These are phyloP conservation scores for Coffea eugenioides DNA, from an alignment of 257 asterid species.

Conservation along the genomic window DNA sequence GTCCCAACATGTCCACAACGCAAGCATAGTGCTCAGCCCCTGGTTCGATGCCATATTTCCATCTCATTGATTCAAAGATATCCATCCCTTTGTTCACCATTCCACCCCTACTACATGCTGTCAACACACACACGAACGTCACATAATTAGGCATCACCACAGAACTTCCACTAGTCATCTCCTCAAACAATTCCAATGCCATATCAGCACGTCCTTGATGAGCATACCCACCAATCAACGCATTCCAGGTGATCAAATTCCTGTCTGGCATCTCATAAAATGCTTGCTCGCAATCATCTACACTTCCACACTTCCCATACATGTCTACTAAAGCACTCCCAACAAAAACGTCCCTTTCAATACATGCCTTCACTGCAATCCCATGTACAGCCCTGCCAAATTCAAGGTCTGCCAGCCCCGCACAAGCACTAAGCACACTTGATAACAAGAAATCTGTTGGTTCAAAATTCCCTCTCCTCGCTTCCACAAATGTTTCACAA, in stretches of 20 bases:
- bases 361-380: slow-evolving; percentile 69
- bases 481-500: slow-evolving; percentile 43
- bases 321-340: slow-evolving; percentile 90
- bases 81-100: slow-evolving; percentile 61
- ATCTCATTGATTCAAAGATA: slow-evolving; percentile 61
- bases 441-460: slow-evolving; percentile 74
- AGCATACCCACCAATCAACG: slow-evolving; percentile 81
- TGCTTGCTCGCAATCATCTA: slow-evolving; percentile 59
- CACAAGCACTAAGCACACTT: slow-evolving; percentile 83
- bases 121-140: slow-evolving; percentile 67
- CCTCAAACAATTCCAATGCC: slow-evolving; percentile 55
- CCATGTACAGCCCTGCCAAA: slow-evolving; percentile 70
- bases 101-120: slow-evolving; percentile 95
- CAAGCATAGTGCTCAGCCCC: slow-evolving; percentile 89
- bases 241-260: slow-evolving; percentile 77
- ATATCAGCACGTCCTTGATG: slow-evolving; percentile 73
- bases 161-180: slow-evolving; percentile 38
- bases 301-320: slow-evolving; percentile 89
- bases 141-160: slow-evolving; percentile 60
- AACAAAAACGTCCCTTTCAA: slow-evolving; percentile 59
- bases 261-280: slow-evolving; percentile 51
- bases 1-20: slow-evolving; percentile 84
- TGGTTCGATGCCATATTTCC: slow-evolving; percentile 54
- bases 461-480: slow-evolving; percentile 52
- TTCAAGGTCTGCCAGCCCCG: slow-evolving; percentile 75